Evolutionary conservation across 371 early-diverging fungal species (phyloP).

Genomic region (Umbelopsis sp.): DNA sequence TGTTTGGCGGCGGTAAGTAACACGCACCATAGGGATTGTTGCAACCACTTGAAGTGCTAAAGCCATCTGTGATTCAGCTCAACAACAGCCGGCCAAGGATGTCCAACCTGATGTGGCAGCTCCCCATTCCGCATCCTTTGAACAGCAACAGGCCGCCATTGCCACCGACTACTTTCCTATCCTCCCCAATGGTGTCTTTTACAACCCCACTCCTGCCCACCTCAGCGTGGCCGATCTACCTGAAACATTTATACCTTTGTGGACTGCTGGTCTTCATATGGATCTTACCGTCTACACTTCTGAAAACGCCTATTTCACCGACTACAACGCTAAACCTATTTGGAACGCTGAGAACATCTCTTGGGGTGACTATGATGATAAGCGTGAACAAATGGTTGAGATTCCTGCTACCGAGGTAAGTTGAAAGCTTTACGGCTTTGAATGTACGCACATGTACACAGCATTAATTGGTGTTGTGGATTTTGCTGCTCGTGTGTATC

Average conservation of each 20-base stretch:
- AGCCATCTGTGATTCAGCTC: not conserved
- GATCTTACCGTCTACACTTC: constrained; percentile 59
- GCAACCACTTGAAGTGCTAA: not conserved
- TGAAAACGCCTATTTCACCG: constrained; percentile 56
- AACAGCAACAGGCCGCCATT: constrained; percentile 15
- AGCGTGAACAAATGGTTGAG: constrained; percentile 41
- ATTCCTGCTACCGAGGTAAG: constrained; percentile 49
- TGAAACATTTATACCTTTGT: constrained; percentile 41
- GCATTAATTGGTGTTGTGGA: no score
- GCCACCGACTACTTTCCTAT: constrained; percentile 34
- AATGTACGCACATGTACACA: no score
- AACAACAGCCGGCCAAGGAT: constrained; percentile 1
- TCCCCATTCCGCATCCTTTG: not conserved
- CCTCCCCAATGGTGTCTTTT: constrained; percentile 41
- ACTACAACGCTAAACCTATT: constrained; percentile 53
- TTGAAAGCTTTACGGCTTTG: no score
- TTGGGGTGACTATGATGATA: constrained; percentile 63
- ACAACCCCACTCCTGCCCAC: constrained; percentile 37
- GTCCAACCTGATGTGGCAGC: constrained; percentile 11
- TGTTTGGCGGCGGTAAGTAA: constrained; percentile 33
- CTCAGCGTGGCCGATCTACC: constrained; percentile 38
- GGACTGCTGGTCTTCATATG: constrained; percentile 38
- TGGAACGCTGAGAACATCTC: constrained; percentile 61
- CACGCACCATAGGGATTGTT: not conserved
- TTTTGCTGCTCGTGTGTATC: constrained; percentile 13